Conservation (phyloP, 176 grass and related monocot species). For the Hordeum marinum region DNA sequence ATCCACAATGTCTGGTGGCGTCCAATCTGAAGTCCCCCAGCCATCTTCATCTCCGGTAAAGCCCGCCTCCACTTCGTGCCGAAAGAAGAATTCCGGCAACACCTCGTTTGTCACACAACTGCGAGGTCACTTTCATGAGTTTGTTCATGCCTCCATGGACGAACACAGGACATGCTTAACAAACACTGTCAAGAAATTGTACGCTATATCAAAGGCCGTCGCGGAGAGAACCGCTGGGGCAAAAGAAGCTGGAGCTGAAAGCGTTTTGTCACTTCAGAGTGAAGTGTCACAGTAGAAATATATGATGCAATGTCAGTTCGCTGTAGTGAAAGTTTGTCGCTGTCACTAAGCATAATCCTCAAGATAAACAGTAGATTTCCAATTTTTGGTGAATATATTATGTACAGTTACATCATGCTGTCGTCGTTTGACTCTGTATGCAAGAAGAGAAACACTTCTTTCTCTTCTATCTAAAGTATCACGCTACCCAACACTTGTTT, state of each 20-base stretch:
- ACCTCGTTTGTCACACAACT: conserved; percentile 56
- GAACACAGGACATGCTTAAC: conserved; percentile 76
- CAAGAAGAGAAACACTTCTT: background rate
- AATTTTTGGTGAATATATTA: background rate
- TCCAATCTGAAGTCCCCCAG: background rate
- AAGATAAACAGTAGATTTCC: background rate
- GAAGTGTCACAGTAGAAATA: conserved; percentile 24
- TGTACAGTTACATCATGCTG: conserved; percentile 4
- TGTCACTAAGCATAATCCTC: background rate
- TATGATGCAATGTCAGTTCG: background rate
- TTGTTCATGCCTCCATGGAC: conserved; percentile 65
- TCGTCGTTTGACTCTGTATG: conserved; percentile 4
- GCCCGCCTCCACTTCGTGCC: conserved; percentile 40
- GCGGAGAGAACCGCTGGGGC: conserved; percentile 33
- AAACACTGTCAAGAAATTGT: conserved; percentile 72
- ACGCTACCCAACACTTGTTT: background rate
- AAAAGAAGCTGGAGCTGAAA: conserved; percentile 46
- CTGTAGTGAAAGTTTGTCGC: background rate
- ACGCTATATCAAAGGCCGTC: conserved; percentile 60
- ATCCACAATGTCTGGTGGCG: background rate
- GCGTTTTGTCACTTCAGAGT: conserved; percentile 54
- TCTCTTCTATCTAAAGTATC: background rate
- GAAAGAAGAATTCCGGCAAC: conserved; percentile 52
- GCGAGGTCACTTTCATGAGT: conserved; percentile 70
- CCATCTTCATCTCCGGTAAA: conserved; percentile 26